A percentile compares a stretch with the other conserved stretches of the same genome.
Evolutionary conservation across 2,329 filamentous ascomycete species (phyloP).

Genomic region (Cercospora zeina): DNA sequence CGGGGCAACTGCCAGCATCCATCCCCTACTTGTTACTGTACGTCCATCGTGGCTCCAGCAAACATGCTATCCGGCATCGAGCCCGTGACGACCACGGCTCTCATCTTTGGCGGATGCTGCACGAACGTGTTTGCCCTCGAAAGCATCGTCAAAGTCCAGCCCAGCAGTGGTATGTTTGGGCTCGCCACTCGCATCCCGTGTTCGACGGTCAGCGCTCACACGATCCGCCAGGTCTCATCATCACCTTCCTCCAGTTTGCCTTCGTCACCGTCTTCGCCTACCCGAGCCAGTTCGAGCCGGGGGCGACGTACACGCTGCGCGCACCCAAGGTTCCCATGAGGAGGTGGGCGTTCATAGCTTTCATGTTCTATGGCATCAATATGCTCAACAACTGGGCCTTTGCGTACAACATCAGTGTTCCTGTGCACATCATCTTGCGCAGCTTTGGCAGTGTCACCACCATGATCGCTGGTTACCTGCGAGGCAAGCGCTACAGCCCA

Average conservation of each 20-base stretch:
- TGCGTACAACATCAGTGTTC: conserved; percentile 93
- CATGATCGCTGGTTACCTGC: conserved; percentile 83
- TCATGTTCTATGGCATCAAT: conserved; percentile 90
- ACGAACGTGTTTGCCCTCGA: conserved; percentile 97
- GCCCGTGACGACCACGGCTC: conserved; percentile 61
- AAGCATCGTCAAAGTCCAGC: conserved; percentile 87
- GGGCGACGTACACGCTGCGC: conserved; percentile 70
- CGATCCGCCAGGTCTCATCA: conserved; percentile 61
- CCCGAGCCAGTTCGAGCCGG: conserved; percentile 49
- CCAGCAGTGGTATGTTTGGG: conserved; percentile 67
- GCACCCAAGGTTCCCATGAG: conserved; percentile 77
- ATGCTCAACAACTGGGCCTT: conserved; percentile 97
- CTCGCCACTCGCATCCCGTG: background rate
- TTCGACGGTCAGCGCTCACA: background rate
- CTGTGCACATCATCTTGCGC: conserved; percentile 92
- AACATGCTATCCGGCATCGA: conserved; percentile 26
- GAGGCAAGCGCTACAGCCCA: conserved; percentile 78
- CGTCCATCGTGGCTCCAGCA: background rate
- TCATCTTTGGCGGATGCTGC: conserved; percentile 96
- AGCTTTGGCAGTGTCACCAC: conserved; percentile 96
- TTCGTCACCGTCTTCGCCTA: conserved; percentile 64
- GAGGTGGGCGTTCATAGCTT: conserved; percentile 85
- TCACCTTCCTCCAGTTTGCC: conserved; percentile 54
- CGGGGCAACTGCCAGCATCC: background rate
- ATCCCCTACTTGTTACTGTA: background rate